A percentile compares a stretch with the other conserved stretches of the same genome.
phyloP scores from a whole-genome alignment of 1,139 yeast species.

The Saccharomyces hybrid region DNA sequence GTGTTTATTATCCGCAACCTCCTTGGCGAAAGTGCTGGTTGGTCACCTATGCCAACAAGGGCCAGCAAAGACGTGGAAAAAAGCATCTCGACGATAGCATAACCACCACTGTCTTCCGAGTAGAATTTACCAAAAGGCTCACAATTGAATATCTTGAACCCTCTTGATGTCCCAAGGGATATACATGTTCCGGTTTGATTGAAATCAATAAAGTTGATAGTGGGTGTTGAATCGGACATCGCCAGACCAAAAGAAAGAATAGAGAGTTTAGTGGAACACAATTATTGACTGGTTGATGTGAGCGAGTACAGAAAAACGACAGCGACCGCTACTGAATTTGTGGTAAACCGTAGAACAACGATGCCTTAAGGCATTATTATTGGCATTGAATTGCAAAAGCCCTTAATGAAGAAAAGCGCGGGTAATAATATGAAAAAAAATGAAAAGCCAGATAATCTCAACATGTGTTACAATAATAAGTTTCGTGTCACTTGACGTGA shows the following conservation, averaged over 20 bases:
- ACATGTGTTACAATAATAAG: background rate
- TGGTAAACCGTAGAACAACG: background rate
- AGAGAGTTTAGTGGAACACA: background rate
- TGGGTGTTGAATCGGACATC: constrained; percentile 15
- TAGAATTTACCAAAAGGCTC: constrained; percentile 84
- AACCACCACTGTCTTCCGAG: constrained; percentile 47
- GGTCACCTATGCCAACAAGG: constrained; percentile 81
- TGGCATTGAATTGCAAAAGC: background rate
- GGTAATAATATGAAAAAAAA: background rate
- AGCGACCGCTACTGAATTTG: background rate
- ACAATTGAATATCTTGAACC: constrained; percentile 82
- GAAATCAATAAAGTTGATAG: constrained; percentile 45
- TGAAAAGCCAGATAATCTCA: background rate
- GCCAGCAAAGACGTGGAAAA: constrained; percentile 84
- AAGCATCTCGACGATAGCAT: constrained; percentile 80
- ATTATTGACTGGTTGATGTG: background rate
- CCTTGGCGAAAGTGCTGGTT: constrained; percentile 69
- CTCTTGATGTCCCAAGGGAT: constrained; percentile 68
- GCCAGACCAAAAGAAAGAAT: background rate
- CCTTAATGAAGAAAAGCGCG: background rate
- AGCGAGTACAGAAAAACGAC: background rate
- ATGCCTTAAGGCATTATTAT: background rate
- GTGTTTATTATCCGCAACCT: constrained; percentile 77
- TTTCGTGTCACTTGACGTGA: background rate
- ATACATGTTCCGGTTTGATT: constrained; percentile 88